Conservation (phyloP, 2,329 filamentous ascomycete species). For the Penicillium capsulatum region DNA sequence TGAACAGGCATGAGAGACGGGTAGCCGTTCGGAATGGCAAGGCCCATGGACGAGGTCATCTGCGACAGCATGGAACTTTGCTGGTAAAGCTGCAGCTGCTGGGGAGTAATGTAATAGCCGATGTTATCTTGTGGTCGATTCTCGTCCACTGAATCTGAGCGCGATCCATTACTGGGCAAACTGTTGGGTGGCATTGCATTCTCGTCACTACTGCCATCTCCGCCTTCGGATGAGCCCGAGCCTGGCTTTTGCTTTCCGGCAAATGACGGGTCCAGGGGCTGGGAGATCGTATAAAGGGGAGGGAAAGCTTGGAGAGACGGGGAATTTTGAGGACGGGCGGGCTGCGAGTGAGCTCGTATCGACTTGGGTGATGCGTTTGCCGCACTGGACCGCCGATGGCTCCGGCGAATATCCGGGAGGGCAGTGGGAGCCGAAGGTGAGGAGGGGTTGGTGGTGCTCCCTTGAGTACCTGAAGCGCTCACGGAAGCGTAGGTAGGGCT, state of each 20-base stretch:
- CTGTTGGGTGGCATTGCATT: conserved; percentile 29
- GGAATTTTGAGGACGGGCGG: conserved; percentile 43
- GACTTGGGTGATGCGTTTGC: conserved; percentile 42
- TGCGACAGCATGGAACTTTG: conserved; percentile 39
- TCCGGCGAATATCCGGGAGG: conserved; percentile 44
- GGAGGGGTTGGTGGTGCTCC: conserved; percentile 44
- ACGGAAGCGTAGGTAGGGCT: conserved; percentile 37
- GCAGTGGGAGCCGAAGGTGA: conserved; percentile 42
- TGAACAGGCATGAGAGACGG: conserved; percentile 32
- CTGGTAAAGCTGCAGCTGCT: conserved; percentile 41
- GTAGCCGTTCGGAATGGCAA: conserved; percentile 39
- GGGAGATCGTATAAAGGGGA: conserved; percentile 32
- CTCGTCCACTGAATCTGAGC: conserved; percentile 36
- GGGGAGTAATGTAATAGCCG: conserved; percentile 46
- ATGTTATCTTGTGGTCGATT: conserved; percentile 42
- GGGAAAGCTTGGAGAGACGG: conserved; percentile 30
- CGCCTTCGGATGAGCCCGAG: conserved; percentile 33
- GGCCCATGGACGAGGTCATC: conserved; percentile 36
- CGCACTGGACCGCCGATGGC: conserved; percentile 43
- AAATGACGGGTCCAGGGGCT: conserved; percentile 29
- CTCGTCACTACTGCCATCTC: conserved; percentile 34
- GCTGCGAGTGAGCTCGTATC: conserved; percentile 49
- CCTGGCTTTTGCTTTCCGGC: conserved; percentile 28
- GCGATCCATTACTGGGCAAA: conserved; percentile 32
- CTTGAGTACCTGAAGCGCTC: conserved; percentile 34